Base-by-base conservation (phyloP, 2,329 filamentous ascomycete species). In the Nothophoma quercina region DNA sequence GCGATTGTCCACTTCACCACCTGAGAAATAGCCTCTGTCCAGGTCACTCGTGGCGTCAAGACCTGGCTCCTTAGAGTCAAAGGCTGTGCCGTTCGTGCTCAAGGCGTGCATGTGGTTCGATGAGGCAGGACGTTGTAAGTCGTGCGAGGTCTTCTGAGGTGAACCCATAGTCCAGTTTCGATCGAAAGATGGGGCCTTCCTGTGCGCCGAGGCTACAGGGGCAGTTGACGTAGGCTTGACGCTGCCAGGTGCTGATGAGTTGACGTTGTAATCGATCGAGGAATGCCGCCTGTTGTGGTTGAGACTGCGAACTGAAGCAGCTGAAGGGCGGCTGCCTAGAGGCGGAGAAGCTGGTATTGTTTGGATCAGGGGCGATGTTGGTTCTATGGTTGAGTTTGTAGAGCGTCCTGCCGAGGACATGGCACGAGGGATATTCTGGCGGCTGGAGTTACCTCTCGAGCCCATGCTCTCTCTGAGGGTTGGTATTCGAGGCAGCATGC, bases 1-100 rank as follows among this genome's bases (percentile, higher is more conserved):
- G 51, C 88, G 85, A 34, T 84, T 84, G 58, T 97, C 92, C 9
- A 87, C 80, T 67, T 98, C 93, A 13, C 89, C 89, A 3, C 93
- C 91, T 7, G 93, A 97, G 69, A 97, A 96, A 73, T 98, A 98
- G 19, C 93, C 93, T 28, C 91, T 85, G 66, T 98, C 95, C 13
- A 91, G 74, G 55, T 96, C 90, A 49, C 76, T 74, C 36, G 75
- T 68, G 68, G 68, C 57, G 39, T 63, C 70, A 58, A 74, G 54
- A 30, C 64, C 71, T 28, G 53, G 59, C 40, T 73, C 71, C 34
- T 62, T 59, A 5, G 43, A 48, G 25, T 69, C 65, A 26, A 67
- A 67, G 3, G 64, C 55, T 7, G 64, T 59, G 12, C 62, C 63
- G 15, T 69, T 70, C 15, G 69, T 63, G 46, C 72, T 73, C 0